Conservation (phyloP, 1,284 basidiomycete species). For the Ceratorhiza oryzae-sativae region DNA sequence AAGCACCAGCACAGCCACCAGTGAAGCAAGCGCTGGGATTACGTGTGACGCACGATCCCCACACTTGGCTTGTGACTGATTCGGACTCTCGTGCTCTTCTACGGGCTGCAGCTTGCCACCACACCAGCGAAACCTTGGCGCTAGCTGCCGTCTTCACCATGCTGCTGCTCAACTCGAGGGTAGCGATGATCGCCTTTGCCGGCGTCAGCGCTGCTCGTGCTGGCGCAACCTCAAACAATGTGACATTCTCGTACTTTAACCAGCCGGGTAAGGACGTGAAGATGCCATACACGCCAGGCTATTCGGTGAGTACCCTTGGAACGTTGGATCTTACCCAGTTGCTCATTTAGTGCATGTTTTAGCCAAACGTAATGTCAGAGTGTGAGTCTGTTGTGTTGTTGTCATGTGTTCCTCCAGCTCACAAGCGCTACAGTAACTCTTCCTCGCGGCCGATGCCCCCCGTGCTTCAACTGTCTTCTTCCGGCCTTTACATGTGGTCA, state of each 20-base stretch:
- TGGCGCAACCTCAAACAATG: slow-evolving; percentile 10
- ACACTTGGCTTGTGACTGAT: slow-evolving; percentile 14
- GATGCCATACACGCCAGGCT: slow-evolving; percentile 8
- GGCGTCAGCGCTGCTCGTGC: slow-evolving; percentile 16
- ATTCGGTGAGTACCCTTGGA: slow-evolving; percentile 10
- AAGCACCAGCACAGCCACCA: neutral
- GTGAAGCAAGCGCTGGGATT: neutral
- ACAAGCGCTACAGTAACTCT: slow-evolving; percentile 16
- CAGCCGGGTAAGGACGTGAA: neutral
- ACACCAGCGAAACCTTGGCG: neutral
- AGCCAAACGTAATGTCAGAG: slow-evolving; percentile 26
- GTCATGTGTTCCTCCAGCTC: neutral
- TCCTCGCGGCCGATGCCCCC: slow-evolving; percentile 42
- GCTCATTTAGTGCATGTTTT: neutral
- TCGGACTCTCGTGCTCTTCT: slow-evolving; percentile 16
- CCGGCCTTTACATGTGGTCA: slow-evolving; percentile 85
- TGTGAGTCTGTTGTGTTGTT: slow-evolving; percentile 15
- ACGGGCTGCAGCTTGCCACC: slow-evolving; percentile 20
- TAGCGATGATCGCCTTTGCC: slow-evolving; percentile 25
- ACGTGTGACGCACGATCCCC: slow-evolving; percentile 22
- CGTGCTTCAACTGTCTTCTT: slow-evolving; percentile 85
- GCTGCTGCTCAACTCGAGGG: slow-evolving; percentile 14
- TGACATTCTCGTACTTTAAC: slow-evolving; percentile 15
- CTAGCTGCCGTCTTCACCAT: neutral
- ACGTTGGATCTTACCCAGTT: neutral